Base-by-base conservation (phyloP, 2,329 filamentous ascomycete species). In the Pseudogymnoascus sp. region DNA sequence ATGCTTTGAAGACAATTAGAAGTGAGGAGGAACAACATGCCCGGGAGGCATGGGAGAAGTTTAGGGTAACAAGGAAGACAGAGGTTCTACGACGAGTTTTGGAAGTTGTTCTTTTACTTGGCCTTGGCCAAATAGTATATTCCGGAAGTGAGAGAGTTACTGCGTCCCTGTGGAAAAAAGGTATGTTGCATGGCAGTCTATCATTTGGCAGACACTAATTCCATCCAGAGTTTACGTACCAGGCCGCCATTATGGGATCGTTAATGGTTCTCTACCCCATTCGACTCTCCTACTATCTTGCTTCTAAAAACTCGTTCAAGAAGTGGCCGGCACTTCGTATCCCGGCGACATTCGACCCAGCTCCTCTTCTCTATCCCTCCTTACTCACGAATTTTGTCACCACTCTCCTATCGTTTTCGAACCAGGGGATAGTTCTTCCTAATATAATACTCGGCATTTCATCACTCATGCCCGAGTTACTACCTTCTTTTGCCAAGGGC, bases 311-410 rank as follows among this genome's bases (percentile, higher is more conserved):
- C 15, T 64, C 65, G 35, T 70, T 65, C 61, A 66, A 68, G 60
- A 60, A 43, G 14, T 65, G 66, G 25, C 62, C 68, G 9, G 62
- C 64, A 18, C 68, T 86, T 36, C 71, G 71, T 30, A 77, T 96
- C 37, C 91, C 91, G 0, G 76, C 84, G 3, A 80, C 83, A n/a
- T 96, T 97, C 73, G 93, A 97, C 70, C 92, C 91, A 2, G 93
- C 93, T 6, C 90, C 92, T 9, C 79, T 96, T n/a, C 74, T 97
- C 62, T 97, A 97, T 71, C 93, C 93, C 15, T 82, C 88, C 5
- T 75, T 86, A 2, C 79, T 96, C 30, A 90, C 92, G 0, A 75
- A 92, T 14, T 79, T 92, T 50, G 87, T 94, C 28, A 86, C 91
- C 1, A 77, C 94, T 4, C 86, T 92, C 8, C 79, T 96, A 41